Evolutionary conservation across 2,329 filamentous ascomycete genomes (phyloP), one percentile per base, ranked within the genome.

Genomic region (Penicillium sp.): DNA sequence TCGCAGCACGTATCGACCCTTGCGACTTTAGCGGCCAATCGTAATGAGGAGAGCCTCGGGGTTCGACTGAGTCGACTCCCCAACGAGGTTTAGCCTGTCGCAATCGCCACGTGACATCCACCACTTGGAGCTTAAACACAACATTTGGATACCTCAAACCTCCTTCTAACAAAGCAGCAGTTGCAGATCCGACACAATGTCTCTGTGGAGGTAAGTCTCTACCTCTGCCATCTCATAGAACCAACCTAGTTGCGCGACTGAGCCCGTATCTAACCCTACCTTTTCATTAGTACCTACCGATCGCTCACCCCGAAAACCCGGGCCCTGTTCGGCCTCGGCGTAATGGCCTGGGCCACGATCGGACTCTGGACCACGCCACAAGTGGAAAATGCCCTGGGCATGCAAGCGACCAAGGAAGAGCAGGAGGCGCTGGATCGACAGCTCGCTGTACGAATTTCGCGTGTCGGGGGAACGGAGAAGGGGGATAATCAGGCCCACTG

Each of bases 281-380:
- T 41, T 15, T 57, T 12, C 4, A 4, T 6, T 51, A 90, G 88
- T 69, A 81, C 87, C 54, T 96, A 92, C 80, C 88, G 84, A 71
- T 86, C 84, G 68, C 87, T 96, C 55, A 79, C 88, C 3, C 84
- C 89, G 17, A 88, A 85, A 67, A 89, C 90, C 25, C 89, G 90
- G 58, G 78, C 91, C 43, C 78, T 88, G 50, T 82, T 96, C 63
- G 93, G 93, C 67, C 73, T 87, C 51, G 89, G 87, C 67, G 78
- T 96, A 65, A 86, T 96, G 71, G 85, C 85, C 37, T 96, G 92
- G 86, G 91, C 91, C 14, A 79, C 81, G 42, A 79, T 86, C 42
- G 93, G 91, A 15, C 82, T 95, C n/a, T 88, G 89, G 71, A 71
- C 90, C 17, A 87, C 89, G 5, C 90, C 94, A 71, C 82, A 82